Base-by-base conservation (phyloP, 1,284 basidiomycete species). In the Veloboletus limbatus region DNA sequence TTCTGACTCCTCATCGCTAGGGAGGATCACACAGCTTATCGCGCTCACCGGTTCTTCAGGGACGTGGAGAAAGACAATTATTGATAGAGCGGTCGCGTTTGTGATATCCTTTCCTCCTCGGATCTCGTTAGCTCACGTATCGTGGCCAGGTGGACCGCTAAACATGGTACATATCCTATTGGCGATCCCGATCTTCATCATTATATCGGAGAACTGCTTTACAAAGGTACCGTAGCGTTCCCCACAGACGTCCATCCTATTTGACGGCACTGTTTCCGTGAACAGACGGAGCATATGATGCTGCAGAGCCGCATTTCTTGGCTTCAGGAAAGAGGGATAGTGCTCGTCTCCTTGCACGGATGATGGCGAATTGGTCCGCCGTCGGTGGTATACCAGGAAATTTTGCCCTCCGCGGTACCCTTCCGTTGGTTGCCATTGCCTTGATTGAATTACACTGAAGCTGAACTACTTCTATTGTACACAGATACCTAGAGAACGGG, bases 121-220 rank as follows among this genome's bases (percentile, higher is more conserved):
- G 34, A 49, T 47, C 46, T 46, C 30, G 27, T n/a, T 36, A 41
- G 47, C 47, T 51, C 13, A 57, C 24, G 11, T 21, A 21, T 47
- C 38, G 28, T 43, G 26, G 18, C 28, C 31, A 92, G 90, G 35
- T 97, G 93, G 92, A 85, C 89, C 37, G 75, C 82, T 9, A 88
- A 85, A 59, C 74, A 78, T 52, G 84, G 88, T 4, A 64, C 75
- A n/a, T 85, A 78, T 65, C 88, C 92, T 13, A 80, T 83, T 27
- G 94, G 94, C 25, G 94, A 97, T 72, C 82, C 85, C 26, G 79
- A 79, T 45, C 71, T 97, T 38, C 90, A 92, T 43, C 84, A 91
- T 55, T 96, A 96, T 65, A 69, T 94, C 43, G 94, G 92, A 7
- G 86, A 94, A 63, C 69, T 95, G 28, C 74, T 93, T 21, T 89